Percentiles rank a stretch among this genome's conserved stretches.
These are phyloP conservation scores for Leccinum olivaceopallidum DNA, from an alignment of 768 basidiomycete genomes.

Conservation along the genomic window DNA sequence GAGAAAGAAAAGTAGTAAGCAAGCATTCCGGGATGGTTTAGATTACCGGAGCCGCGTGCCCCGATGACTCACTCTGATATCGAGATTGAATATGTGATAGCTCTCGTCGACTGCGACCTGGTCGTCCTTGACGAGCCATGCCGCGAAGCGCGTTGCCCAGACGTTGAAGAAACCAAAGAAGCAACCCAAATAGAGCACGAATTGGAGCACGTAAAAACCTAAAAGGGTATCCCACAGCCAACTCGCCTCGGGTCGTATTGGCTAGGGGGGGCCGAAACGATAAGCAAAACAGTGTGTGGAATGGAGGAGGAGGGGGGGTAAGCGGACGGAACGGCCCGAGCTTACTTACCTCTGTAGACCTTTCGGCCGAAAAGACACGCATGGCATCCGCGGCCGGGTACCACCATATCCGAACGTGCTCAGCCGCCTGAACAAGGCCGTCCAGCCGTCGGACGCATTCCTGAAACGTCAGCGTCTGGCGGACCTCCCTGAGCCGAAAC, in stretches of 20 bases:
- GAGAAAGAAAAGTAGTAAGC: neutral
- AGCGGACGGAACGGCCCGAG: conserved; percentile 14
- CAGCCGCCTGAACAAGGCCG: conserved; percentile 55
- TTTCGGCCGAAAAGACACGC: conserved; percentile 70
- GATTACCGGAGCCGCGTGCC: conserved; percentile 1
- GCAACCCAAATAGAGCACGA: conserved; percentile 77
- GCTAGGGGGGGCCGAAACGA: conserved; percentile 36
- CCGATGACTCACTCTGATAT: conserved; percentile 73
- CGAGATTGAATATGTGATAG: conserved; percentile 86
- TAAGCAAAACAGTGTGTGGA: conserved; percentile 2
- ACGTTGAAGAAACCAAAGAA: conserved; percentile 63
- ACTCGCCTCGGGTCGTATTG: conserved; percentile 47
- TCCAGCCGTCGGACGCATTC: conserved; percentile 61
- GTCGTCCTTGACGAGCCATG: conserved; percentile 62
- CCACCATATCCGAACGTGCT: conserved; percentile 97
- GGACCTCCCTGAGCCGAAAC: conserved; percentile 77
- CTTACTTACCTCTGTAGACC: conserved; percentile 70
- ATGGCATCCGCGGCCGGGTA: conserved; percentile 77
- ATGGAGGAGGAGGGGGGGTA: conserved; percentile 8
- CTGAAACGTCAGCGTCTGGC: conserved; percentile 61
- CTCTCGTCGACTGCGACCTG: conserved; percentile 74
- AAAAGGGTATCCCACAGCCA: conserved; percentile 75
- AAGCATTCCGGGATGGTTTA: conserved; percentile 4
- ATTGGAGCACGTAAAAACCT: conserved; percentile 79
- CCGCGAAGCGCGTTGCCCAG: conserved; percentile 60